Evolutionary conservation across 2,329 filamentous ascomycete species (phyloP), one percentile per base, ranked within the genome.

Genomic region (Scedosporium aurantiacum): DNA sequence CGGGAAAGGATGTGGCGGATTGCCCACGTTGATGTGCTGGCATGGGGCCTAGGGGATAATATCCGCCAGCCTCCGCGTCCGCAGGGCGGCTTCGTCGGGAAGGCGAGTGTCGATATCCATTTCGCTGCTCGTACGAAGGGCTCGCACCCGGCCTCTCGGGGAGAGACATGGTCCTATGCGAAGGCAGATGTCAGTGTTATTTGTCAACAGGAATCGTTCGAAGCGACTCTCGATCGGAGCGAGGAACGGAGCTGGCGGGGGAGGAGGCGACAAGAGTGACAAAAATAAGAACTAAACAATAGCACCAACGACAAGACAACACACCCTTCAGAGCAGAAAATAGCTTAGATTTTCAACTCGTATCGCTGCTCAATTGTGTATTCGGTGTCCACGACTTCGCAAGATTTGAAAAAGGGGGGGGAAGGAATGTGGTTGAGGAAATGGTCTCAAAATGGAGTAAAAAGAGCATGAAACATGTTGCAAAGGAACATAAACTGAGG

Each of bases 21-120:
- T 74, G 79, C 72, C 78, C 80, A 76, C 82, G 82, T 69, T 78
- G 74, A 75, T 83, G 80, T 56, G 75, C 71, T 68, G 75, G 69
- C 64, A 72, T 68, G 64, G 70, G 68, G 67, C 73, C 68, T 63
- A 77, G 75, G 61, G 77, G 73, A 62, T 73, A 75, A 66, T 81
- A 82, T 57, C 74, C 74, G 61, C 83, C 85, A 43, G 85, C 78
- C 71, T 96, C 91, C 68, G 89, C 77, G 70, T 95, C 90, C 62
- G 81, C 81, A 57, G 84, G 83, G 63, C 82, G 82, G 60, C 76
- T 78, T 67, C 87, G 85, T 68, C 88, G 84, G 60, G 85, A 83
- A 27, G 84, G 81, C 52, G 88, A 87, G 65, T 86, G 84, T 67
- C 87, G 82, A 73, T 89, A 90, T 62, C 82, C 77, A 68, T 78